Percentiles rank a stretch among this genome's conserved stretches.
Evolutionary conservation across 1,284 basidiomycete species (phyloP).

Genomic region (Porodaedalea pini): DNA sequence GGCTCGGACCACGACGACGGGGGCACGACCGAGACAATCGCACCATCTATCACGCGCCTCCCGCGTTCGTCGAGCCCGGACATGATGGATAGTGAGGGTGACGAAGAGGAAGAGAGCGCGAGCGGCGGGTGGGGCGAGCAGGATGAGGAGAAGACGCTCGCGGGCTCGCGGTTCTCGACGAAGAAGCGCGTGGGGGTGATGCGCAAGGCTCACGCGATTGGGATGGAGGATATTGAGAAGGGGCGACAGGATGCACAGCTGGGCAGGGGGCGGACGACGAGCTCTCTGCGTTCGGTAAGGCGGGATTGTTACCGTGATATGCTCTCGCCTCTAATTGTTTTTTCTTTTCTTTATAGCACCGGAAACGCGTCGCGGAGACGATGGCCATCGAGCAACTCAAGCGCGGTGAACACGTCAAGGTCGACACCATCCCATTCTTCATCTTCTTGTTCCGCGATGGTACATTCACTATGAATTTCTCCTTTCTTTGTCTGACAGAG

Average conservation of each 20-base stretch:
- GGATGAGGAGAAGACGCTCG: constrained; percentile 31
- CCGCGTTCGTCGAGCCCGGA: constrained; percentile 44
- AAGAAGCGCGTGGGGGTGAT: constrained; percentile 15
- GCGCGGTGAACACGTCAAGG: constrained; percentile 55
- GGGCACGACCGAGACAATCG: neutral
- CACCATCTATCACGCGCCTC: constrained; percentile 30
- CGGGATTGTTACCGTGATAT: neutral
- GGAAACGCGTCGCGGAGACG: constrained; percentile 30
- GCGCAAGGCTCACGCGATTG: constrained; percentile 1
- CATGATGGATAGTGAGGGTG: constrained; percentile 29
- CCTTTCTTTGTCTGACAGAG: neutral
- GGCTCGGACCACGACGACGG: constrained; percentile 32
- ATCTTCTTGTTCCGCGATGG: constrained; percentile 65
- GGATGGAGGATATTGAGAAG: constrained; percentile 8
- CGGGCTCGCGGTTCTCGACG: constrained; percentile 28
- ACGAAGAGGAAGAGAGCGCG: constrained; percentile 19
- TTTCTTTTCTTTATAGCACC: neutral
- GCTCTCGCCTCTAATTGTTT: neutral
- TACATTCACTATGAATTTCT: constrained; percentile 24
- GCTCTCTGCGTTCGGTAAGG: neutral
- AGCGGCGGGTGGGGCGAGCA: constrained; percentile 18
- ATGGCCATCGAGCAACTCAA: constrained; percentile 48
- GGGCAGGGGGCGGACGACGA: neutral
- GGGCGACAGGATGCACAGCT: neutral
- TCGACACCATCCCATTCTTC: constrained; percentile 56